Base-by-base conservation (phyloP, 768 basidiomycete genomes). In the Pisolithus albus region DNA sequence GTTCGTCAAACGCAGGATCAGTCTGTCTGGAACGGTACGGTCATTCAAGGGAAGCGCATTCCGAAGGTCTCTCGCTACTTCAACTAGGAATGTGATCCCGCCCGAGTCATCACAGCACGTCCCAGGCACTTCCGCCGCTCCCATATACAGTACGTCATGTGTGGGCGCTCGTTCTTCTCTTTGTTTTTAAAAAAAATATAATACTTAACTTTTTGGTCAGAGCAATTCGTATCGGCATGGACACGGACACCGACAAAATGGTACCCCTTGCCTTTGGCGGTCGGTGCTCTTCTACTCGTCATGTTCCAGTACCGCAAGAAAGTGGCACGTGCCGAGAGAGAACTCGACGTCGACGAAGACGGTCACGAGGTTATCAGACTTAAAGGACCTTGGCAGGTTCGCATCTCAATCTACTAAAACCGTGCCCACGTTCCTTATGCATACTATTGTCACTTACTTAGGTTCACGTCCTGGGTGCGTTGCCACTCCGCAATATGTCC, bases 381-480 rank as follows among this genome's bases (percentile, higher is more conserved):
- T 9, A 88, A 87, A 64, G 92, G 95, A 0, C 92, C 92, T 3
- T 95, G 92, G 92, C 91, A 93, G 74, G 92, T 91, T 58, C 60
- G 83, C 72, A 21, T 32, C 37, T 16, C 6, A 9, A 7, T 11
- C 43, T 37, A 34, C 7, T 18, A 50, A 16, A 10, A 18, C 0
- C 34, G 28, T 39, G 3, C 21, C 9, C 52, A 23, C 26, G 26
- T 23, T 49, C 28, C 52, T 51, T 32, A 57, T 49, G 4, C 32
- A 8, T 23, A 1, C 4, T 23, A 34, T 28, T 26, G 26, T 26
- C 4, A n/a, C n/a, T 49, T 40, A 46, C 44, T 7, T 54, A 91
- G 92, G 92, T 98, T n/a, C 89, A 95, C 70, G 93, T 98, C 44
- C 76, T 98, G 47, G 95, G 94, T 47, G 94, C 94, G 9, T 79